Conservation (phyloP, 179 eudicot species). For the Beta lomatogona region DNA sequence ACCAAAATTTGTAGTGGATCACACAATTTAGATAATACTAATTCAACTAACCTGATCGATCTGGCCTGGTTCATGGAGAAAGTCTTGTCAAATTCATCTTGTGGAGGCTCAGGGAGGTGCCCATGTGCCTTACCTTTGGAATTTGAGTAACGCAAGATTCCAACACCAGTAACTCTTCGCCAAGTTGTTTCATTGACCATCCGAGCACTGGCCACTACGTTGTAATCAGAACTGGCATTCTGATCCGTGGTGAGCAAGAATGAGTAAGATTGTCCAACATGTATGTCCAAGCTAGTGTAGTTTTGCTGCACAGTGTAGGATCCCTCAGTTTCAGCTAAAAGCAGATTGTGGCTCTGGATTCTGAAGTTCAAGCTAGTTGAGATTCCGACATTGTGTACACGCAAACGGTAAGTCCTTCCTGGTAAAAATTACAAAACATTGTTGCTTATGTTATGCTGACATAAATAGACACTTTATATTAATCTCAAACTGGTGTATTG, state of each 20-base stretch:
- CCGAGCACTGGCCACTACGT: conserved; percentile 66
- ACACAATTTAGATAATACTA: neutral
- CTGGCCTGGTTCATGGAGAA: conserved; percentile 72
- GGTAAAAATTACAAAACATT: neutral
- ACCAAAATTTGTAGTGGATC: neutral
- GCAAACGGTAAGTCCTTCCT: conserved; percentile 66
- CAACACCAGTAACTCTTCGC: conserved; percentile 66
- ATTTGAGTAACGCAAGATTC: conserved; percentile 53
- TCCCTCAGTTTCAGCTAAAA: conserved; percentile 64
- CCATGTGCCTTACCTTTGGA: conserved; percentile 70
- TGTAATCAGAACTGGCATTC: conserved; percentile 68
- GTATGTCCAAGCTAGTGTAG: conserved; percentile 66
- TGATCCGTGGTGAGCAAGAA: conserved; percentile 65
- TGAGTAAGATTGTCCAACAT: conserved; percentile 71
- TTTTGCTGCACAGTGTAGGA: conserved; percentile 70
- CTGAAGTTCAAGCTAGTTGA: conserved; percentile 71
- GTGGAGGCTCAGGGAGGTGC: conserved; percentile 66
- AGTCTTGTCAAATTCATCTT: conserved; percentile 58
- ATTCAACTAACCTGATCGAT: conserved; percentile 57
- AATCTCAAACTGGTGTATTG: too few species aligned
- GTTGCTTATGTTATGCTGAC: neutral
- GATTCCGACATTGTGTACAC: conserved; percentile 65
- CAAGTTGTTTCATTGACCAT: conserved; percentile 56
- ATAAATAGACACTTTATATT: neutral
- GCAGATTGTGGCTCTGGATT: conserved; percentile 62